Base-by-base conservation (phyloP, 768 basidiomycete genomes). In the Suillus subalutaceus region DNA sequence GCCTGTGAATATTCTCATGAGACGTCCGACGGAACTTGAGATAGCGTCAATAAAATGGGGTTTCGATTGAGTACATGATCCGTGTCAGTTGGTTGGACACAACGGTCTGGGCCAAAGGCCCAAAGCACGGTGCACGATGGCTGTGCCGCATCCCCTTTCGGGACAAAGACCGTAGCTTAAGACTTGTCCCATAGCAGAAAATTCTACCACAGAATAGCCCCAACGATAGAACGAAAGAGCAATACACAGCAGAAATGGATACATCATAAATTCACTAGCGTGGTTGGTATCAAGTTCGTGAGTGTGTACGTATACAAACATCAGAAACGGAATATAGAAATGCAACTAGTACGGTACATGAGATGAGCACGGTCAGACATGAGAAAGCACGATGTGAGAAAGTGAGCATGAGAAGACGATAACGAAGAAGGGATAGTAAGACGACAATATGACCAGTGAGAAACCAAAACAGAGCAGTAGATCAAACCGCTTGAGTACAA, bases 261-360 rank as follows among this genome's bases (percentile, higher is more conserved):
- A 38, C 58, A 59, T 59, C 55, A 56, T 56, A 13, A 56, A 56
- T 41, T 26, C 38, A 59, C 57, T 59, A 59, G 38, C 58, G 58
- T 59, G 58, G 16, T 59, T 59, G 58, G 58, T 41, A 41, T 59
- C 58, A 41, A 59, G 58, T 59, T 38, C 58, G 38, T 59, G 38
- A 26, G 58, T 41, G 57, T 38, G 38, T 59, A 59, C 58, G 38
- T 59, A 59, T 40, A 59, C 58, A 41, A 26, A 26, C 23, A 40
- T 59, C 58, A 41, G 8, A 40, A 59, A 26, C 15, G 16, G 38
- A 59, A 59, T 40, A 59, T 56, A n/a, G 38, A 59, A 38, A 59
- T 59, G 58, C 38, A 59, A 59, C 58, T 59, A 56, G 32, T 56
- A 59, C 58, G 23, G 58, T 59, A 59, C 58, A 59, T 59, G 16